Base-by-base conservation (phyloP, 2,329 filamentous ascomycete genomes). In the Sarocladiaceae sp. region DNA sequence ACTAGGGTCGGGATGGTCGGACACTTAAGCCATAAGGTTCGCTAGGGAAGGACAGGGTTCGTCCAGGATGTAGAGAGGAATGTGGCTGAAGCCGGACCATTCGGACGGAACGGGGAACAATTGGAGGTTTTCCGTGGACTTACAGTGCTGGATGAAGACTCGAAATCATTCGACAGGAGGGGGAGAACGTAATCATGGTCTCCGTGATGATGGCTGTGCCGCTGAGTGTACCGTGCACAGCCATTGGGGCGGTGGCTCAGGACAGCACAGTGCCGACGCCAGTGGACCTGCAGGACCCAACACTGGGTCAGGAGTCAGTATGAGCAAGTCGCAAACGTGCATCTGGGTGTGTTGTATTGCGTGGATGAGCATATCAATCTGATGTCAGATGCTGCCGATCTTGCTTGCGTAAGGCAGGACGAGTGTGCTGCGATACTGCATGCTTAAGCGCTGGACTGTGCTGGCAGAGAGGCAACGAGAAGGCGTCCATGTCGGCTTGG, bases 181-280 rank as follows among this genome's bases (percentile, higher is more conserved):
- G 10, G 29, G 15, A 15, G 10, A 8, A 10, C 8, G 8, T 8
- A 33, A 33, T 33, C 15, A 33, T 33, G 29, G 29, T 33, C 29
- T 33, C 18, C 12, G 23, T 25, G 13, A 23, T 42, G 37, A 25
- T 22, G 37, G 37, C 37, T 42, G 37, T 22, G 37, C 37, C 37
- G 23, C 37, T 8, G 18, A 42, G 29, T 15, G 29, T 33, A 8
- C 10, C 29, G 15, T 8, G 26, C 44, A 33, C 44, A 48, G 44
- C 44, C 44, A 48, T 48, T 10, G 25, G 33, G 13, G 28, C 25
- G 13, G 44, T 48, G 44, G 44, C 44, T 48, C 44, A 48, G 44
- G 15, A 25, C 40, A 26, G 10, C 25, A 13, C 40, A 7, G 40
- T 46, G 20, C 25, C 40, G 40, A 28, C 29, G 40, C 22, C 13